phyloP scores from a whole-genome alignment of 1,139 yeast species.

The Lodderomyces elongisporus region DNA sequence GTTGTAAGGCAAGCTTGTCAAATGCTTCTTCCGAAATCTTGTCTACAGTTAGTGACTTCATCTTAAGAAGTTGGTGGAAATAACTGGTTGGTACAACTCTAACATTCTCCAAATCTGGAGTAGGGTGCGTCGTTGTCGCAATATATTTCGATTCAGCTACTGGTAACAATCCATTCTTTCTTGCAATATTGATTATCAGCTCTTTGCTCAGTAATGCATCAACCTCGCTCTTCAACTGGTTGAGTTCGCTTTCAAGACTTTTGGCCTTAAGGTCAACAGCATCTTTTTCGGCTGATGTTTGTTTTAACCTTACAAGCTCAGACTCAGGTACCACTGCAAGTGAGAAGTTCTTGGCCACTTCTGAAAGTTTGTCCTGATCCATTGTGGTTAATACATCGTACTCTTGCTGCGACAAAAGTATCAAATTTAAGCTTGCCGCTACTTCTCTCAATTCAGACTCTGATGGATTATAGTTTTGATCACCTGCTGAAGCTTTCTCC shows the following conservation, averaged over 20 bases:
- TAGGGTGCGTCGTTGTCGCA: slow-evolving; percentile 54
- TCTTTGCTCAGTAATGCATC: neutral
- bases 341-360: neutral
- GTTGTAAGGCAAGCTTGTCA: slow-evolving; percentile 40
- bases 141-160: slow-evolving; percentile 54
- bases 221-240: neutral
- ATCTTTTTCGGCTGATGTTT: slow-evolving; percentile 30
- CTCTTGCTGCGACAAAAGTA: slow-evolving; percentile 10
- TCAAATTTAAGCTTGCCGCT: slow-evolving; percentile 17
- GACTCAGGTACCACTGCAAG: slow-evolving; percentile 20
- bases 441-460: slow-evolving; percentile 16
- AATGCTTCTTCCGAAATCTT: slow-evolving; percentile 44
- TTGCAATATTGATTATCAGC: neutral
- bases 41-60: slow-evolving; percentile 40
- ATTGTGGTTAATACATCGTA: slow-evolving; percentile 4
- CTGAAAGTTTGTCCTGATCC: neutral
- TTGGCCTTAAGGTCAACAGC: slow-evolving; percentile 13
- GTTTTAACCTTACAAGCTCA: slow-evolving; percentile 28
- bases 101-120: slow-evolving; percentile 53
- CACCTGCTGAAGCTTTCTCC: neutral
- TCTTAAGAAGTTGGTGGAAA: slow-evolving; percentile 51
- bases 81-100: slow-evolving; percentile 62
- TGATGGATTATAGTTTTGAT: neutral
- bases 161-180: slow-evolving; percentile 38
- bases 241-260: neutral